Percentiles rank a stretch among this genome's conserved stretches.
These are phyloP conservation scores for Volvox carteri DNA, from an alignment of 163 green algal genomes.

Conservation along the genomic window DNA sequence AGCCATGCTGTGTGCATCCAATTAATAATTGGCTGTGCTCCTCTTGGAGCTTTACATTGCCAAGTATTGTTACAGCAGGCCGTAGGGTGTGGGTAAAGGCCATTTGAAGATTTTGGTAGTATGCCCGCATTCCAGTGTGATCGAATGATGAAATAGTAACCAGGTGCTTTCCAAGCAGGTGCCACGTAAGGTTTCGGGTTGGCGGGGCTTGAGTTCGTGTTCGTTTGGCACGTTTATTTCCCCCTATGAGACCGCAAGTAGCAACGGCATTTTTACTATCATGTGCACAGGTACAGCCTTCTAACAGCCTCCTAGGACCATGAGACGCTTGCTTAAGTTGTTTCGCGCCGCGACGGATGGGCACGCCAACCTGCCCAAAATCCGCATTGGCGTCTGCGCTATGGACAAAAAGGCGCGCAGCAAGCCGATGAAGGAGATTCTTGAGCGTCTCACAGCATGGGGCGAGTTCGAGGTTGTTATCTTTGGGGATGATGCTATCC, in stretches of 20 bases:
- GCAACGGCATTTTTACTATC: not conserved
- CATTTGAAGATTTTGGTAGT: too few species aligned
- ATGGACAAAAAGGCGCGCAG: conserved; percentile 93
- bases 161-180: too few species aligned
- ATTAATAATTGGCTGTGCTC: too few species aligned
- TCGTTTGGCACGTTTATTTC: not conserved
- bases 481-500: conserved; percentile 93
- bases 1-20: not conserved
- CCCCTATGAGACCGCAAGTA: not conserved
- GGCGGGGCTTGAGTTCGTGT: not conserved
- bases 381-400: conserved; percentile 82
- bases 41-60: too few species aligned
- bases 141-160: too few species aligned
- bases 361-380: conserved; percentile 39
- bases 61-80: too few species aligned
- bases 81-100: too few species aligned
- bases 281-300: not conserved
- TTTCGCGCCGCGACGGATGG: conserved; percentile 14
- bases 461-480: conserved; percentile 95
- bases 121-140: too few species aligned
- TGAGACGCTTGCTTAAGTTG: conserved; percentile 31
- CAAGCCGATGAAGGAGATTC: conserved; percentile 95
- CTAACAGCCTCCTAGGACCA: not conserved
- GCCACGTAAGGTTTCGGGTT: not conserved
- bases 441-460: conserved; percentile 87